Evolutionary conservation across 2,329 filamentous ascomycete genomes (phyloP), one percentile per base, ranked within the genome.

Genomic region (Capronia americana): DNA sequence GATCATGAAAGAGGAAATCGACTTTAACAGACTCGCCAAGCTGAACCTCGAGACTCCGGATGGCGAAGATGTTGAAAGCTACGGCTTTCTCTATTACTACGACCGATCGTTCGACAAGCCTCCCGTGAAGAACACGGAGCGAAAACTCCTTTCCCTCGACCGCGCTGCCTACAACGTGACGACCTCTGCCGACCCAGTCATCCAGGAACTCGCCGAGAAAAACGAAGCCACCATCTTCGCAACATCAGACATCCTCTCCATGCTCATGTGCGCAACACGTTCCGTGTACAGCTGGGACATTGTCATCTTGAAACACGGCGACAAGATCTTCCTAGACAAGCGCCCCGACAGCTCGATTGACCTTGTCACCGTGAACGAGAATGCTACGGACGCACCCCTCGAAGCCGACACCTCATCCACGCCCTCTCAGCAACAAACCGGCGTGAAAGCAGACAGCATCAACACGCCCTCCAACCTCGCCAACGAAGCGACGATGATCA

Each of bases 301-400:
- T 75, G 90, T 99, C 77, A 96, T 99, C 76, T 85, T 92, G 70
- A 90, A 92, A 79, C 92, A 96, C 79, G 92, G 91, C 79, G 92
- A 93, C 88, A 97, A 97, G 87, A 89, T 99, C 80, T 99, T 93
- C 88, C 89, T 99, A 72, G 95, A 99, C 86, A 99, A 99, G 89
- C 92, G 95, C 72, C 93, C 97, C 69, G 94, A 93, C 75, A 93
- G 93, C 66, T 92, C 91, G 65, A 88, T 99, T 59, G 95, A 99
- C 82, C 92, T 98, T 88, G 93, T 98, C 69, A 97, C 94, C 0
- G 95, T 99, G 80, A 99, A 99, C 82, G 95, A 99, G 84, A 99
- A 99, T 81, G 95, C 95, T 10, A 91, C 91, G 68, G 95, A 99
- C 79, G 92, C 94, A 28, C 95, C 95, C 44, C 86, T 98, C 61